Evolutionary conservation across 2,329 filamentous ascomycete species (phyloP), one percentile per base, ranked within the genome.

Genomic region (Cytospora schulzeri): DNA sequence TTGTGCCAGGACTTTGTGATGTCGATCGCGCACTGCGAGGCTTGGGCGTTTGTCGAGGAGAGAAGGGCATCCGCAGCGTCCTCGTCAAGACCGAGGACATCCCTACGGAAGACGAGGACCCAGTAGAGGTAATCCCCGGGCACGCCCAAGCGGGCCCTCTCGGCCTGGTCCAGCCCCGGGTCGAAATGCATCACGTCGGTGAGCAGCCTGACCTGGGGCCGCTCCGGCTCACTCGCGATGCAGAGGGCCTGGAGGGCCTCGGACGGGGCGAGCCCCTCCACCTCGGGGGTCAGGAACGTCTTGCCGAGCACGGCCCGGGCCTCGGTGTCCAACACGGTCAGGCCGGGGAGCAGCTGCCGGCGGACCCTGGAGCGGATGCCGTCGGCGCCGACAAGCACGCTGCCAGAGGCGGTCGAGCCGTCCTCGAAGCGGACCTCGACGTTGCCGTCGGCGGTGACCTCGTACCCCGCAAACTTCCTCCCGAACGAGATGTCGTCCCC

Each of bases 251-350:
- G 68, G 9, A 66, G 63, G 14, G 67, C 67, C 11, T 67, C 60
- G 0, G 67, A 26, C 3, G 66, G 65, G 28, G 73, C 68, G 0
- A 61, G 56, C 15, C 58, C 54, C 4, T 63, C 26, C 14, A 75
- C 62, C 38, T 74, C 71, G 2, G 62, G 51, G 2, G 70, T 75
- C 28, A 78, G 45, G 3, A 71, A 70, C 1, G 77, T 79, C 66
- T 78, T 79, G 24, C 78, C 78, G 59, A 76, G 81, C 14, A 80
- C 71, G 29, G 74, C 73, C 14, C 76, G 70, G 19, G 73, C 72
- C 11, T 73, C 71, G 0, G 77, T 77, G 65, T 81, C 78, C 5
- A 80, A 57, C 5, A 73, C 64, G 24, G 70, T 65, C 41, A 73
- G 71, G 1, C 72, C 59, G 0, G 78, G 79, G 3, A 79, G 64